A percentile compares a stretch with the other conserved stretches of the same genome.
These are phyloP conservation scores for Fusarium setosum DNA, from an alignment of 2,329 filamentous ascomycete genomes.

Conservation along the genomic window DNA sequence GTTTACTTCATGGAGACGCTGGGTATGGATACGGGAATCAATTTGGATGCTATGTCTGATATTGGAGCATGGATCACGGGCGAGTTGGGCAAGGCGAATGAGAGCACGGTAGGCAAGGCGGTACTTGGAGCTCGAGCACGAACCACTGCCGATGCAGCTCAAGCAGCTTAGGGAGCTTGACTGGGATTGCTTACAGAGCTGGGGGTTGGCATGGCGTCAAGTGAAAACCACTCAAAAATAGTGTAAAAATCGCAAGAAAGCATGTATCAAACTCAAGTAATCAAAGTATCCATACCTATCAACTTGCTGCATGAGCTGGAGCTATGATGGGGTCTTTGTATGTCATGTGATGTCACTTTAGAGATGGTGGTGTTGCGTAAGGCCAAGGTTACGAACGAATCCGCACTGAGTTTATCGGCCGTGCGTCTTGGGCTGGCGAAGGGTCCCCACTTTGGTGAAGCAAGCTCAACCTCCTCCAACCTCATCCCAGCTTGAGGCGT, in stretches of 20 bases:
- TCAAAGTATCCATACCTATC: background rate
- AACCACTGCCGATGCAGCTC: slow-evolving; percentile 38
- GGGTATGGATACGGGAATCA: slow-evolving; percentile 79
- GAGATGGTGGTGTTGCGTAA: slow-evolving; percentile 16
- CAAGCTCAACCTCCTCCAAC: slow-evolving; percentile 55
- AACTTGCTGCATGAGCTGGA: too few relatives aligned
- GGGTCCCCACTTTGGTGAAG: slow-evolving; percentile 51
- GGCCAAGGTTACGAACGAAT: slow-evolving; percentile 3
- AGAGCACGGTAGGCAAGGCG: slow-evolving; percentile 75
- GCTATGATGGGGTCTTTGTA: slow-evolving; percentile 10
- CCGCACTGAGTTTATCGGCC: slow-evolving; percentile 36
- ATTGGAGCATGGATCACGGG: slow-evolving; percentile 79
- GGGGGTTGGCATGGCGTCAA: background rate
- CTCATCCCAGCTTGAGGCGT: slow-evolving; percentile 46
- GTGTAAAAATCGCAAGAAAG: background rate
- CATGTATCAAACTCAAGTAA: background rate
- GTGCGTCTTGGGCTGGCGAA: slow-evolving; percentile 43
- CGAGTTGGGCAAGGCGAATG: slow-evolving; percentile 71
- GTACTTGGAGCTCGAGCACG: slow-evolving; percentile 62
- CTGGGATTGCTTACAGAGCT: background rate
- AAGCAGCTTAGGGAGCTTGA: slow-evolving; percentile 24
- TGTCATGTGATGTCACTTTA: slow-evolving; percentile 55
- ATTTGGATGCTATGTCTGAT: slow-evolving; percentile 73
- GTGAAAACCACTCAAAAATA: background rate
- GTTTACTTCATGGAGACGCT: slow-evolving; percentile 81